Conservation (phyloP, 2,329 filamentous ascomycete species). For the Fusarium miscanthi region DNA sequence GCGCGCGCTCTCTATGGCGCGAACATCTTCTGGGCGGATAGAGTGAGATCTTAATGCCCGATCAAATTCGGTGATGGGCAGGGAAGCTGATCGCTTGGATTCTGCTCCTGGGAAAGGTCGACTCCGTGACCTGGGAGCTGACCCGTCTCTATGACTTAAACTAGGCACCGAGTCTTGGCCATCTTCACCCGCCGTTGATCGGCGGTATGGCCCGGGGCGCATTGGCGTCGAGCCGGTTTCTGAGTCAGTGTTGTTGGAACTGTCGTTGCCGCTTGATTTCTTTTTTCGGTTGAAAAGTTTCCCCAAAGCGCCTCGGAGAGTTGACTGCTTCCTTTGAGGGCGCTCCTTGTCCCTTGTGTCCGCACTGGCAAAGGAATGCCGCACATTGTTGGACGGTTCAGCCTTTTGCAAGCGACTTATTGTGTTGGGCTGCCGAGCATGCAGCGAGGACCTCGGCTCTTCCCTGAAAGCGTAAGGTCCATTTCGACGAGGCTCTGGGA, state of each 20-base stretch:
- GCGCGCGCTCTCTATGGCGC: constrained; percentile 63
- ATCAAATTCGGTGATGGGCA: constrained; percentile 71
- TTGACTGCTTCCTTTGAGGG: constrained; percentile 68
- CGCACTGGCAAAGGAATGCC: constrained; percentile 62
- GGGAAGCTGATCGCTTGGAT: constrained; percentile 66
- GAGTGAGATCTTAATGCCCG: constrained; percentile 71
- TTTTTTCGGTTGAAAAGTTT: constrained; percentile 69
- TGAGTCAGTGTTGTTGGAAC: constrained; percentile 39
- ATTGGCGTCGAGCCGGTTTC: constrained; percentile 37
- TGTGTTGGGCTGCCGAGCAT: constrained; percentile 19
- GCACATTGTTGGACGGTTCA: constrained; percentile 53
- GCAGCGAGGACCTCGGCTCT: constrained; percentile 23
- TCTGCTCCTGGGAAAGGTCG: constrained; percentile 51
- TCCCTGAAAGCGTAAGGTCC: constrained; percentile 13
- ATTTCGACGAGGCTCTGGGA: constrained; percentile 34
- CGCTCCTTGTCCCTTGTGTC: constrained; percentile 38
- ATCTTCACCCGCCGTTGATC: constrained; percentile 27
- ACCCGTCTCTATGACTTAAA: constrained; percentile 28
- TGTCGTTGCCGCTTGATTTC: constrained; percentile 50
- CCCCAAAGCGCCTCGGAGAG: constrained; percentile 65
- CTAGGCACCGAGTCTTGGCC: constrained; percentile 31
- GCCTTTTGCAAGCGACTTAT: constrained; percentile 35
- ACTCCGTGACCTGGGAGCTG: constrained; percentile 53
- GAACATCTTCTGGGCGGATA: constrained; percentile 65
- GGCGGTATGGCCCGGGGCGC: constrained; percentile 41